A percentile compares a stretch with the other conserved stretches of the same genome.
Conservation (phyloP, 129 eudicot species). For the Rutidosis leptorrhynchoides region DNA sequence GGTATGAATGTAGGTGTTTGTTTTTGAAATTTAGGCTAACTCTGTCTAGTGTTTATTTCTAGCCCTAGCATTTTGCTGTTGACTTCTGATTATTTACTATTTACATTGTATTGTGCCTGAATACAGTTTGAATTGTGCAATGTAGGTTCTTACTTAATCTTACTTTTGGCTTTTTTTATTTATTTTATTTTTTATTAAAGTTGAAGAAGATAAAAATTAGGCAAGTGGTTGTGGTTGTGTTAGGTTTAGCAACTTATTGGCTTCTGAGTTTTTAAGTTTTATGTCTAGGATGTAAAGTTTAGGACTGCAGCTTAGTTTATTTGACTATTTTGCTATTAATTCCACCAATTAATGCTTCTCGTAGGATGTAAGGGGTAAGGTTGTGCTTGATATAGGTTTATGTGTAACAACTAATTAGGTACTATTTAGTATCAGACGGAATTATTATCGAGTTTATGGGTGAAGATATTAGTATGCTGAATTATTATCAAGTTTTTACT, state of each 20-base stretch:
- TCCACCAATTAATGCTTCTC: not conserved
- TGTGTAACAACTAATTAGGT: not conserved
- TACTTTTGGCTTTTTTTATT: not conserved
- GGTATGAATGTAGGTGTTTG: slow-evolving; percentile 15
- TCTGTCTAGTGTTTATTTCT: slow-evolving; percentile 1
- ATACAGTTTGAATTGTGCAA: slow-evolving; percentile 24
- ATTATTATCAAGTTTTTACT: not conserved
- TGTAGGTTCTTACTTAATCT: slow-evolving; percentile 8
- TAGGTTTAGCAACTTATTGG: not conserved
- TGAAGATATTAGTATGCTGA: not conserved
- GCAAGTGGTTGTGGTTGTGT: slow-evolving; percentile 9
- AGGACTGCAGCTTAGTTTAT: slow-evolving; percentile 14
- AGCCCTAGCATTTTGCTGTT: slow-evolving; percentile 23
- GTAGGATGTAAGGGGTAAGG: not conserved
- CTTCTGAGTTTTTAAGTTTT: slow-evolving; percentile 7
- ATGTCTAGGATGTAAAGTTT: slow-evolving; percentile 16
- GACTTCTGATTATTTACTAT: not conserved
- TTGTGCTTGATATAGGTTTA: not conserved
- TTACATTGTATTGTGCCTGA: slow-evolving; percentile 9
- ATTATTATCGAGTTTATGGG: not conserved
- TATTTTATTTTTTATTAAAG: not conserved
- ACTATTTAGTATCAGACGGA: not conserved
- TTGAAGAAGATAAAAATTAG: slow-evolving; percentile 14
- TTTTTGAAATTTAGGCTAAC: not conserved
- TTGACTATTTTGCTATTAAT: not conserved